Conservation (phyloP, 208 protist species). For the Borovskyia barvae region DNA sequence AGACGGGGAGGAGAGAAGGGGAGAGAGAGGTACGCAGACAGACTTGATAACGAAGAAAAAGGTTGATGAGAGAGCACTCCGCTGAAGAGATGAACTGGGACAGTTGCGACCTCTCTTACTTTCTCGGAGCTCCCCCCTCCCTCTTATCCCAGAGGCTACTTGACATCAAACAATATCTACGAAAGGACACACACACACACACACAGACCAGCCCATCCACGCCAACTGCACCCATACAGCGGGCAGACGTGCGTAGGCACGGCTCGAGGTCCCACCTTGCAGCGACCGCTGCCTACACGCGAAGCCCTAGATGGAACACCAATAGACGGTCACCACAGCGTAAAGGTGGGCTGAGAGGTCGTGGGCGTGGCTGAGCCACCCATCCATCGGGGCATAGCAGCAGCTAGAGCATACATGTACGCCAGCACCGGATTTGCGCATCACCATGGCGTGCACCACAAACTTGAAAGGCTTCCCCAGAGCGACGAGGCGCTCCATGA, state of each 20-base stretch:
- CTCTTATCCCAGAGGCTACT: background rate
- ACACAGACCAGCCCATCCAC: constrained; percentile 1
- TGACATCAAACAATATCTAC: background rate
- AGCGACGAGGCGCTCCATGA: constrained; percentile 73
- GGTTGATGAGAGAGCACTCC: background rate
- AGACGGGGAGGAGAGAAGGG: background rate
- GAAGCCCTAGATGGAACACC: constrained; percentile 71
- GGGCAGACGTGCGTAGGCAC: background rate
- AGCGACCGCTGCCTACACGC: too few species aligned
- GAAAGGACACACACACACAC: background rate
- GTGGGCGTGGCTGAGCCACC: constrained; percentile 82
- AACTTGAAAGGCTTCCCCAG: constrained; percentile 87
- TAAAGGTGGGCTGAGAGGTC: constrained; percentile 85
- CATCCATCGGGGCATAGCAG: constrained; percentile 76
- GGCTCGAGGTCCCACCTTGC: too few species aligned
- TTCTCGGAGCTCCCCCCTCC: background rate
- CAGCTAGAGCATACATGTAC: constrained; percentile 86
- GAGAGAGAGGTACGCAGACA: background rate
- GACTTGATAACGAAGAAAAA: background rate
- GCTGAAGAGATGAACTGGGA: background rate
- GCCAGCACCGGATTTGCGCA: constrained; percentile 81
- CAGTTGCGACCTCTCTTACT: background rate
- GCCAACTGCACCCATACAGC: background rate
- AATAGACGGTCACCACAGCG: constrained; percentile 83
- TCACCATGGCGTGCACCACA: constrained; percentile 77